phyloP scores from a whole-genome alignment of 345 rosid genomes.

The Citrus australasica region DNA sequence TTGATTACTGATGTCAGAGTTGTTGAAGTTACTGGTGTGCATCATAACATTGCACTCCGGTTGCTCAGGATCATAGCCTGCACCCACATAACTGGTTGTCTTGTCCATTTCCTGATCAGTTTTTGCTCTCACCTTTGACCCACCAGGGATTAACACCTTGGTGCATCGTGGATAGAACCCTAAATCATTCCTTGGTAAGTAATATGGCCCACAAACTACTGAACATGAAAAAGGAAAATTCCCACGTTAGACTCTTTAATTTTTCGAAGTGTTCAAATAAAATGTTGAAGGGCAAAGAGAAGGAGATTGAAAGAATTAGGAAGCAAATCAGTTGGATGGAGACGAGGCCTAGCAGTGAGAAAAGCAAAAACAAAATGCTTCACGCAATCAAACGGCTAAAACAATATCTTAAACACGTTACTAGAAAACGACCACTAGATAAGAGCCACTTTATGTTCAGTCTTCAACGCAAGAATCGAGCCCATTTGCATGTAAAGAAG shows the following conservation, averaged over 20 bases:
- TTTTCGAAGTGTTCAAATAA: neutral
- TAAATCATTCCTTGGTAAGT: conserved; percentile 32
- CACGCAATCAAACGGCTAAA: neutral
- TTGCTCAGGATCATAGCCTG: conserved; percentile 5
- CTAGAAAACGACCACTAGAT: neutral
- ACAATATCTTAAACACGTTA: neutral
- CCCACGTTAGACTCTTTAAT: neutral
- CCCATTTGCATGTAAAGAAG: conserved; percentile 37
- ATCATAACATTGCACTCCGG: neutral
- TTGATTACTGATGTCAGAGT: conserved; percentile 3
- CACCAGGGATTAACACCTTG: conserved; percentile 26
- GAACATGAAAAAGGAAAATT: neutral
- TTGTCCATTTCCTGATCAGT: conserved; percentile 15
- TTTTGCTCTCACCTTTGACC: conserved; percentile 27
- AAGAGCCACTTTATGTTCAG: neutral
- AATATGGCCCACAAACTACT: conserved; percentile 40
- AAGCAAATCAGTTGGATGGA: neutral
- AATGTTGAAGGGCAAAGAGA: neutral
- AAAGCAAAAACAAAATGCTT: neutral
- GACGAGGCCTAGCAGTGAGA: neutral
- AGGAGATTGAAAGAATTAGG: neutral
- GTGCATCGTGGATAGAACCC: conserved; percentile 37
- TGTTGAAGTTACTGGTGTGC: neutral
- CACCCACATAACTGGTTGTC: neutral
- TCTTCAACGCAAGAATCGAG: conserved; percentile 22